Conservation (phyloP, 2,329 filamentous ascomycete species). For the Xylariaceae sp. region DNA sequence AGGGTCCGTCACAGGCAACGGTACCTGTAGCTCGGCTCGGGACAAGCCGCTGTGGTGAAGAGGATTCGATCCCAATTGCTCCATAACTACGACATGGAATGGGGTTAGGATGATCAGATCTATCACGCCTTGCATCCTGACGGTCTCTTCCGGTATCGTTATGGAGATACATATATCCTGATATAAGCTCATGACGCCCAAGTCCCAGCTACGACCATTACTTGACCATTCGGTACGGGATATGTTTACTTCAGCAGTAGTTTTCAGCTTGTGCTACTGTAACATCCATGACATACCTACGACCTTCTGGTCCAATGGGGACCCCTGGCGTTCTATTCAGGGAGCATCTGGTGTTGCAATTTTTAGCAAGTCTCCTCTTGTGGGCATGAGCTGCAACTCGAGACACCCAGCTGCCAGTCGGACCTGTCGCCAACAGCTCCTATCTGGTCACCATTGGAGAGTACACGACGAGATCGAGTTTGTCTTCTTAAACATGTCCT, state of each 20-base stretch:
- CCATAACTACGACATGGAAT: too few species aligned
- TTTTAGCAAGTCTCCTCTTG: background rate
- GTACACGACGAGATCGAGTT: too few species aligned
- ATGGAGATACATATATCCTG: too few species aligned
- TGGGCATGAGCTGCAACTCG: conserved; percentile 1
- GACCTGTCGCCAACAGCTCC: conserved; percentile 1
- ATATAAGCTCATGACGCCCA: too few species aligned
- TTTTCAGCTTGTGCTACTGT: conserved; percentile 9
- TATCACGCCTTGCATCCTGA: too few species aligned
- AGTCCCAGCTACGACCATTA: too few species aligned
- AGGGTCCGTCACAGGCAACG: too few species aligned
- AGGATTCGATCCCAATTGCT: too few species aligned
- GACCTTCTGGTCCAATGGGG: background rate
- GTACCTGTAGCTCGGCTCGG: background rate
- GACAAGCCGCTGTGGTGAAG: background rate
- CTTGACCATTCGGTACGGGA: too few species aligned
- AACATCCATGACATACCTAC: background rate
- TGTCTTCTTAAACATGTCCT: background rate
- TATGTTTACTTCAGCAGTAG: conserved; percentile 1
- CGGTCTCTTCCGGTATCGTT: too few species aligned
- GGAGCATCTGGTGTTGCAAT: conserved; percentile 1
- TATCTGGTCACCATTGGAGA: too few species aligned
- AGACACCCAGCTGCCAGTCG: conserved; percentile 2
- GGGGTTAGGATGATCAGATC: too few species aligned
- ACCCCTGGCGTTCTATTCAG: conserved; percentile 1